These are phyloP conservation scores for Fusarium sp. DNA, from an alignment of 2,329 filamentous ascomycete genomes.

Conservation along the genomic window DNA sequence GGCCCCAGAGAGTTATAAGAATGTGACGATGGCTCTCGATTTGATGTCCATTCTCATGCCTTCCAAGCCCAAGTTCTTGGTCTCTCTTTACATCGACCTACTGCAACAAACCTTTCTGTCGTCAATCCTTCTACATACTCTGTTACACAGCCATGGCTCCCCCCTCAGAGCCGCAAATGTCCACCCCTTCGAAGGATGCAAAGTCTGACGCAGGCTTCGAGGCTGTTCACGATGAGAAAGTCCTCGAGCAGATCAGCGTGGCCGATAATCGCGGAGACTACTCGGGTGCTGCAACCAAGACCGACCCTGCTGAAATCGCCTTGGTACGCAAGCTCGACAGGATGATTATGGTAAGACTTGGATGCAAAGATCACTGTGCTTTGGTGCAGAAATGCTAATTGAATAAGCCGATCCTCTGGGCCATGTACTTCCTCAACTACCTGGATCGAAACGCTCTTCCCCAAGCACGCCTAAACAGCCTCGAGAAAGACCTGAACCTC, in stretches of 20 bases:
- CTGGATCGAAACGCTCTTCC: constrained; percentile 50
- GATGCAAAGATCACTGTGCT: neutral
- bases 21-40: neutral
- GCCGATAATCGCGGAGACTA: constrained; percentile 9
- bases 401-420: constrained; percentile 30
- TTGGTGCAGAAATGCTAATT: neutral
- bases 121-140: neutral
- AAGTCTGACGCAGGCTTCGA: constrained; percentile 5
- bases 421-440: constrained; percentile 52
- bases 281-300: constrained; percentile 46
- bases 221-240: constrained; percentile 16
- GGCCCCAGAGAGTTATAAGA: constrained; percentile 4
- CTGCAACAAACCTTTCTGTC: neutral
- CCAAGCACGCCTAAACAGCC: constrained; percentile 39
- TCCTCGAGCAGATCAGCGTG: neutral
- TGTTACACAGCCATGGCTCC: constrained; percentile 5
- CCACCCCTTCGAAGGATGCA: constrained; percentile 10
- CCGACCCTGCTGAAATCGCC: constrained; percentile 42
- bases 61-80: neutral
- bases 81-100: neutral
- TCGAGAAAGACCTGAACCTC: constrained; percentile 40
- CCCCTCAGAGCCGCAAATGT: neutral
- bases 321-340: constrained; percentile 45
- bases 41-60: neutral
- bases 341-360: constrained; percentile 41